phyloP scores from a whole-genome alignment of 768 basidiomycete genomes.

The Xerocomus spinulosus region DNA sequence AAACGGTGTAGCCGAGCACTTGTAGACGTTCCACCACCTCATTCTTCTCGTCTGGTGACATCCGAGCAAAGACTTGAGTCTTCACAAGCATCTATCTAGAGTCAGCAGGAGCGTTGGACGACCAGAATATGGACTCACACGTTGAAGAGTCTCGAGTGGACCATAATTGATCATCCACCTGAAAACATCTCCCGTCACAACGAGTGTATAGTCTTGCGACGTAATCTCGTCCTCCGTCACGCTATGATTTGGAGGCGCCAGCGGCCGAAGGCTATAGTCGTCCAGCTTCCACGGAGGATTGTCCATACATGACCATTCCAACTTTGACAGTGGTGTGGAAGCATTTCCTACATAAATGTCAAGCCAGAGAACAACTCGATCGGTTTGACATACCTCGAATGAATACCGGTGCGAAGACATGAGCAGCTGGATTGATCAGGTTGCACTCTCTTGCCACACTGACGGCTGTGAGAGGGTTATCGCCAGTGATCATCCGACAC shows the following conservation, averaged over 20 bases:
- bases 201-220: slow-evolving; percentile 86
- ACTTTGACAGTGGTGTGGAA: slow-evolving; percentile 47
- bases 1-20: slow-evolving; percentile 87
- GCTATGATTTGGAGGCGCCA: slow-evolving; percentile 64
- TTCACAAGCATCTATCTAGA: slow-evolving; percentile 89
- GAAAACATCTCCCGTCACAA: slow-evolving; percentile 92
- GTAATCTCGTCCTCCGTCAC: slow-evolving; percentile 68
- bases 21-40: slow-evolving; percentile 96
- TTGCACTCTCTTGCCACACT: slow-evolving; percentile 95
- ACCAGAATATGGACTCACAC: slow-evolving; percentile 43
- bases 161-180: slow-evolving; percentile 97
- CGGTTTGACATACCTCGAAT: slow-evolving; percentile 47
- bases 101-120: background rate
- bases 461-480: slow-evolving; percentile 94
- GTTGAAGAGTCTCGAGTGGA: slow-evolving; percentile 87
- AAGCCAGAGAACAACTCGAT: background rate
- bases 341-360: slow-evolving; percentile 45
- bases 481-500: slow-evolving; percentile 97
- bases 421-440: slow-evolving; percentile 80
- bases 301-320: slow-evolving; percentile 93
- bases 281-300: slow-evolving; percentile 83
- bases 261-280: slow-evolving; percentile 79
- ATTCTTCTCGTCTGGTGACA: slow-evolving; percentile 99
- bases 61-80: slow-evolving; percentile 92
- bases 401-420: slow-evolving; percentile 85